These are phyloP conservation scores for Trichosporon sp. DNA, from an alignment of 1,284 basidiomycete genomes.

Conservation along the genomic window DNA sequence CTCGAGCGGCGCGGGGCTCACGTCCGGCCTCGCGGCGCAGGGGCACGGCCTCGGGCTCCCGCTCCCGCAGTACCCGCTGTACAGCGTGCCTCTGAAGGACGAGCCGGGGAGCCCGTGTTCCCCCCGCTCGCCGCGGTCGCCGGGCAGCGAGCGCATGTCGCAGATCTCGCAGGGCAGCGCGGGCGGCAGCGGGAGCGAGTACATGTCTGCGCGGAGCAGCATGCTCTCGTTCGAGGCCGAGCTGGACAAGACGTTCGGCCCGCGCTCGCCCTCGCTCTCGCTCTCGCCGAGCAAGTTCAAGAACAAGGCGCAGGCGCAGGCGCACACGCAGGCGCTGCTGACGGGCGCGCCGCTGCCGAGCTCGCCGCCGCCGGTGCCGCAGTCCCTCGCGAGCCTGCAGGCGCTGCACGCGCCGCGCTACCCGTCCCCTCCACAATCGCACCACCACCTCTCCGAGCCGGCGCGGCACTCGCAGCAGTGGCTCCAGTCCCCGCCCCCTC, in stretches of 20 bases:
- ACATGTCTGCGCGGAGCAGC: background rate
- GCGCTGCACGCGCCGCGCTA: conserved; percentile 39
- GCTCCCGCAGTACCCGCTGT: background rate
- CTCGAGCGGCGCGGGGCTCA: background rate
- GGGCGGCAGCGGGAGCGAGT: background rate
- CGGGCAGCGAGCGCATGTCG: background rate
- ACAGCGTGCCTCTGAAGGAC: background rate
- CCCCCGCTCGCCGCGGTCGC: background rate
- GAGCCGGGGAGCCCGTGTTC: background rate
- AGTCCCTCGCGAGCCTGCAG: background rate
- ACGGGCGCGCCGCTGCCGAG: conserved; percentile 11
- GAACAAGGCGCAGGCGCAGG: background rate
- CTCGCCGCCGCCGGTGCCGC: conserved; percentile 51
- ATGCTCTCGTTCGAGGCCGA: conserved; percentile 2
- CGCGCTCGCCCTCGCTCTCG: background rate
- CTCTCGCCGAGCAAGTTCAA: background rate
- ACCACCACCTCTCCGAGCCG: background rate
- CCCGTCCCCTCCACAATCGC: no score
- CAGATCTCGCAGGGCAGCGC: background rate
- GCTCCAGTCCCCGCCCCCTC: background rate
- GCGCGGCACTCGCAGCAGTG: background rate
- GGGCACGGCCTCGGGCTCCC: background rate
- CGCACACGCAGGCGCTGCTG: background rate
- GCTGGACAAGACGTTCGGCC: conserved; percentile 41
- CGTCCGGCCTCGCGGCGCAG: background rate